Evolutionary conservation across 495 filamentous ascomycete genomes (phyloP).

Genomic region (Penicillium simplicissimum): DNA sequence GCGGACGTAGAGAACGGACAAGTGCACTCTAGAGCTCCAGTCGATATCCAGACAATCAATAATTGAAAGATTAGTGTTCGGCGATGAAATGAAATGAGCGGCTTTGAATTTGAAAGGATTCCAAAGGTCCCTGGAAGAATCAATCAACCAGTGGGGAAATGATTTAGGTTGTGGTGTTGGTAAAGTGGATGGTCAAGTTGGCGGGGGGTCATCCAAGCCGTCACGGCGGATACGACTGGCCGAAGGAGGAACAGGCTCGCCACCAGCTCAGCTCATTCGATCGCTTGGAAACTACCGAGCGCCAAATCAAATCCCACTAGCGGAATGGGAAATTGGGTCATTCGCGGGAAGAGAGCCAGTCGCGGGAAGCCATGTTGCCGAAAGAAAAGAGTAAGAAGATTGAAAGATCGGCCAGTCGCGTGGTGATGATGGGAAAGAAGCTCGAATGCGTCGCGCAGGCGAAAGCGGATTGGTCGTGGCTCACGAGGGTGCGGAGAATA

Average conservation of each 20-base stretch:
- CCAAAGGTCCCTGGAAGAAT: background rate
- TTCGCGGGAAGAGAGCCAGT: background rate
- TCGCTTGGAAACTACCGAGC: conserved; percentile 1
- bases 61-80: background rate
- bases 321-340: conserved; percentile 7
- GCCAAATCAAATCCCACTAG: background rate
- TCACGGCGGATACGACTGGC: background rate
- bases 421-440: background rate
- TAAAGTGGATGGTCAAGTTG: background rate
- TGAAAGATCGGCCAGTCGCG: background rate
- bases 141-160: background rate
- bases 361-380: conserved; percentile 17
- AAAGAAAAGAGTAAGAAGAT: background rate
- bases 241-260: background rate
- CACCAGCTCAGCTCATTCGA: conserved; percentile 7
- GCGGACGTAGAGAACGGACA: background rate
- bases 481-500: conserved; percentile 3
- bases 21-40: too few relatives aligned
- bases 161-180: background rate
- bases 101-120: background rate
- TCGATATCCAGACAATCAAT: background rate
- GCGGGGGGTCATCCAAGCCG: background rate
- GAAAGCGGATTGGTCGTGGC: background rate
- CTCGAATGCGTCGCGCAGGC: background rate
- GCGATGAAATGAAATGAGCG: background rate